These are phyloP conservation scores for Aspergillus hortae DNA, from an alignment of 2,329 filamentous ascomycete species.

Conservation along the genomic window DNA sequence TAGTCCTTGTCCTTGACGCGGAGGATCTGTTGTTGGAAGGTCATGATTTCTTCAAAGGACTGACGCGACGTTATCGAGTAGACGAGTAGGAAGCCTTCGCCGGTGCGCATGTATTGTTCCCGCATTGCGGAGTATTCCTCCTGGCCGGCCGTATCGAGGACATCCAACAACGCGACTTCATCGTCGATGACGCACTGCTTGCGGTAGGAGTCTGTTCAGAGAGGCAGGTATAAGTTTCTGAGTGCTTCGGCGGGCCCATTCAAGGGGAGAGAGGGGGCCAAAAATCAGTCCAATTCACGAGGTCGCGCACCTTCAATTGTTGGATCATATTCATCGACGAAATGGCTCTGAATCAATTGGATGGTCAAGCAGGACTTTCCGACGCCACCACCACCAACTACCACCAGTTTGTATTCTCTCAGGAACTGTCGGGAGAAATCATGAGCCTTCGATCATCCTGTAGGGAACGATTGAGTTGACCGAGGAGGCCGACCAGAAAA, in stretches of 20 bases:
- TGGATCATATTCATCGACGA: slow-evolving; percentile 98
- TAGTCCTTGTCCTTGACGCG: slow-evolving; percentile 99
- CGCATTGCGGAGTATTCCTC: slow-evolving; percentile 99
- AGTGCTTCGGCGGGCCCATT: background rate
- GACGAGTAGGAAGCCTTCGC: slow-evolving; percentile 94
- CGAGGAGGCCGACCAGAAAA: slow-evolving; percentile 5
- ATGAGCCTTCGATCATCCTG: slow-evolving; percentile 18
- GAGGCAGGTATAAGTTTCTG: background rate
- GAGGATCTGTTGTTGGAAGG: slow-evolving; percentile 97
- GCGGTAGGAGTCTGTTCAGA: slow-evolving; percentile 84
- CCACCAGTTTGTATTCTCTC: slow-evolving; percentile 92
- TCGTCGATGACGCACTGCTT: slow-evolving; percentile 99
- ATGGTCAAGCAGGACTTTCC: slow-evolving; percentile 99
- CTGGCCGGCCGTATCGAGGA: slow-evolving; percentile 95
- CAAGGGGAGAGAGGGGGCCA: background rate
- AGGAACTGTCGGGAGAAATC: slow-evolving; percentile 58
- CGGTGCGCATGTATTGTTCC: slow-evolving; percentile 99
- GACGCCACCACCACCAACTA: slow-evolving; percentile 95
- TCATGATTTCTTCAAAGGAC: slow-evolving; percentile 97
- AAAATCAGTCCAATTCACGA: background rate
- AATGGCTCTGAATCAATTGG: slow-evolving; percentile 91
- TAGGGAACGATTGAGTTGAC: slow-evolving; percentile 4
- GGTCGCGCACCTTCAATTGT: slow-evolving; percentile 79
- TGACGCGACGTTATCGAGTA: slow-evolving; percentile 98
- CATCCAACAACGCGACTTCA: slow-evolving; percentile 94